Evolutionary conservation across 2,329 filamentous ascomycete species (phyloP), one percentile per base, ranked within the genome.

Genomic region (Verticillium klebahnii): DNA sequence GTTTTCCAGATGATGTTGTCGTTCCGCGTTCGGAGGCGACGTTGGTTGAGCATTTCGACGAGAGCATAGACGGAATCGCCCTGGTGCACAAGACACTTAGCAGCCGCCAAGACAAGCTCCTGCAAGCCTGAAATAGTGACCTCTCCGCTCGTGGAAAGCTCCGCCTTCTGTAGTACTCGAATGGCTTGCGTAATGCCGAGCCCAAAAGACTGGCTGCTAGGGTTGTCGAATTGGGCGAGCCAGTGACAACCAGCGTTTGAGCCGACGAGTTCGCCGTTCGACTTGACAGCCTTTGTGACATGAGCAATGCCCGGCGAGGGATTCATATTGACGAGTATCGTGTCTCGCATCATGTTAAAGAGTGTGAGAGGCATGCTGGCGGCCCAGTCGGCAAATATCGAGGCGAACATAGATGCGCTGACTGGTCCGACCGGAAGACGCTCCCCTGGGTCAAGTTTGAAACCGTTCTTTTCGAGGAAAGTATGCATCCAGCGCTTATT

Each of bases 171-270:
- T 8, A 45, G 3, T n/a, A 45, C 7, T 11, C 25, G 12, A 2
- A 19, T 66, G 37, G 57, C 58, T 34, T 63, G 14, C 0, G 50
- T 57, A 45, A 66, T 15, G 5, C 57, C 66, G 17, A 59, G 57
- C 3, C 37, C 34, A 36, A 65, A 61, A 4, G 59, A 56, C 1
- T 58, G 9, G 5, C 15, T 9, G 0, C 58, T 54, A 14, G 57
- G 8, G 19, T 65, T 65, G 8, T 61, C 64, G 32, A 66, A 70
- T n/a, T 69, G 66, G 1, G 64, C 34, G 5, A 70, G 60, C 74
- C 74, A 76, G 54, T 75, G 73, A 52, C 65, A 66, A 1, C 71
- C 72, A 0, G 66, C 67, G 7, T 71, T 70, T 2, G 71, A 73
- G 8, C 63, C 64, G 14, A 65, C n/a, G 1, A 75, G 63, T 3